Evolutionary conservation across 176 grass and related monocot species (phyloP), one percentile per base, ranked within the genome.

Genomic region (Raddia distichophylla): DNA sequence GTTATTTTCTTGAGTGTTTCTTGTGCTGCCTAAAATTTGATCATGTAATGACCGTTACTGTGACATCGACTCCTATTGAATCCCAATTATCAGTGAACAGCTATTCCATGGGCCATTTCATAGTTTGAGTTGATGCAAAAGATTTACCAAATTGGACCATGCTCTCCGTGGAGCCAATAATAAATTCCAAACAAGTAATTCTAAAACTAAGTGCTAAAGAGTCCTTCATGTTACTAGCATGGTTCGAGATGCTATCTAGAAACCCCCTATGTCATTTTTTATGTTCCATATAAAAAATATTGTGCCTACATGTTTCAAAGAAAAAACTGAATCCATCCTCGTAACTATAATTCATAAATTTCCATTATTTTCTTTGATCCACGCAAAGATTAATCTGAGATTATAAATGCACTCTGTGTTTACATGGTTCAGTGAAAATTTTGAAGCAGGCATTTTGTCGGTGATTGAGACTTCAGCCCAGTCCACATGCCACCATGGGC

Each of bases 131-230:
- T 67, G 6, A 35, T 2, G 10, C 10, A 14, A 49, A 50, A 6
- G 10, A 73, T 78, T 14, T 54, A 48, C 45, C 7, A 69, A 74
- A 50, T 48, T 9, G 74, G 44, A 70, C 44, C 55, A 18, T 78
- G 56, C 5, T 48, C 12, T 50, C 61, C 61, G 40, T 75, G 11
- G 4, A 60, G 18, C 53, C 46, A 46, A 46, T 58, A 6, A 46
- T 46, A 6, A 18, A 65, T 46, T 37, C 14, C 12, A 56, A 84
- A 33, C 10, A 76, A 50, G 2, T 68, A 35, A 0, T 17, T 42
- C 32, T 48, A 77, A 17, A 22, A 60, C 19, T 19, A 61, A 53
- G 54, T 51, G 44, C 44, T 68, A 68, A 14, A 3, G 8, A 48
- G 42, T 15, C 67, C n/a, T 42, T 67, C 3, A 18, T 48, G 57